Conservation (phyloP, 768 basidiomycete genomes). For the Rhodotorula paludigena region DNA sequence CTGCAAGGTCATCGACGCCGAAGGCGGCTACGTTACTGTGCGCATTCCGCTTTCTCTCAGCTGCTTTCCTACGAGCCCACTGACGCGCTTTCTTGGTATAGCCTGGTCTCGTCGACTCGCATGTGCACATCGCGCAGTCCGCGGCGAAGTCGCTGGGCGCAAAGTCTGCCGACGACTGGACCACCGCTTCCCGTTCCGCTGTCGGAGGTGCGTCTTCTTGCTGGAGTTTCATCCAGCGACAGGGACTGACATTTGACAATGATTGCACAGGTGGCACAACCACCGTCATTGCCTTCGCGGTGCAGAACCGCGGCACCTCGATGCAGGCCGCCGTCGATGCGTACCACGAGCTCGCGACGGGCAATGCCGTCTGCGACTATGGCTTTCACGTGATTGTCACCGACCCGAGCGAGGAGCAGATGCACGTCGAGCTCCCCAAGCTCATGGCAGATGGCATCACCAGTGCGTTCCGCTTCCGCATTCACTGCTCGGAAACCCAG, state of each 20-base stretch:
- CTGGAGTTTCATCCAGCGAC: background rate
- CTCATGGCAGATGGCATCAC: slow-evolving; percentile 48
- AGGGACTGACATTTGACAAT: background rate
- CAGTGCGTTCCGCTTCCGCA: no score
- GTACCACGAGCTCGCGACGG: slow-evolving; percentile 46
- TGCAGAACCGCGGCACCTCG: slow-evolving; percentile 43
- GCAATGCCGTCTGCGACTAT: slow-evolving; percentile 46
- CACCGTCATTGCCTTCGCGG: slow-evolving; percentile 49
- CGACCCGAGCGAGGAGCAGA: slow-evolving; percentile 45
- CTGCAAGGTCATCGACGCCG: slow-evolving; percentile 47
- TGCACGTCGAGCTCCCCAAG: slow-evolving; percentile 46
- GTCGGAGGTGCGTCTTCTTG: slow-evolving; percentile 15
- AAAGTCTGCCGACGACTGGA: slow-evolving; percentile 46
- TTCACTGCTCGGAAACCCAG: no score
- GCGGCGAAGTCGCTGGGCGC: slow-evolving; percentile 41
- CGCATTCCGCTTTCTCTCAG: background rate
- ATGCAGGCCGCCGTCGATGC: slow-evolving; percentile 45
- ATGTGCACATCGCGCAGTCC: slow-evolving; percentile 48
- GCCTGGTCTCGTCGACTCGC: slow-evolving; percentile 49
- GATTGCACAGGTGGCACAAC: slow-evolving; percentile 47
- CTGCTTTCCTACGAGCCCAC: background rate
- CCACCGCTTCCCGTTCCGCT: slow-evolving; percentile 42
- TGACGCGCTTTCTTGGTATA: background rate
- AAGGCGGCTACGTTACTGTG: slow-evolving; percentile 47
- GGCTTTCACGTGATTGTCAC: slow-evolving; percentile 48